phyloP scores from a whole-genome alignment of 1,284 basidiomycete species.

The Chalciporus sp. region DNA sequence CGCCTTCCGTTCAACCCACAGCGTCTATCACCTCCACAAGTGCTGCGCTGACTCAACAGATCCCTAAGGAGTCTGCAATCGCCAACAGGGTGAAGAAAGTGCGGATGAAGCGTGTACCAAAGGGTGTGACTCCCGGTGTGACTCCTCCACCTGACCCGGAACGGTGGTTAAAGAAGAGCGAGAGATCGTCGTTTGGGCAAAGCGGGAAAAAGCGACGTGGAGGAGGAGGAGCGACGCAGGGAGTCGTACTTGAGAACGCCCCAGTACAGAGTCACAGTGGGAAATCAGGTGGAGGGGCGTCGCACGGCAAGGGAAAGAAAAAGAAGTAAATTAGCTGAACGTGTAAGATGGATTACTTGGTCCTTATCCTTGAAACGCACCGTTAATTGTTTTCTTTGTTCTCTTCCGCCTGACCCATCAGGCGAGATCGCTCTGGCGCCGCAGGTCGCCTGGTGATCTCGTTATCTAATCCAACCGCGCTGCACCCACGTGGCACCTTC shows the following conservation, averaged over 20 bases:
- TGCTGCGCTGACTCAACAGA: conserved; percentile 31
- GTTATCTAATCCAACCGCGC: conserved; percentile 32
- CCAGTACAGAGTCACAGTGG: conserved; percentile 36
- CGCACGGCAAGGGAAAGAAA: conserved; percentile 50
- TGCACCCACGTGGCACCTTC: conserved; percentile 13
- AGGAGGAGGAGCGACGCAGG: conserved; percentile 68
- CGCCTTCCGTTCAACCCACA: conserved; percentile 49
- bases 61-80: conserved; percentile 29
- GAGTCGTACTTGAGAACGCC: conserved; percentile 41
- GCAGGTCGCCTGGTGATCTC: conserved; percentile 11
- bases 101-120: conserved; percentile 67
- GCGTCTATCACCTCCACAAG: conserved; percentile 33
- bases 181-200: conserved; percentile 55
- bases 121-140: conserved; percentile 71
- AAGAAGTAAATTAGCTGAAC: conserved; percentile 44
- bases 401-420: conserved; percentile 18
- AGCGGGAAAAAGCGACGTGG: conserved; percentile 48
- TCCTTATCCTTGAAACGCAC: conserved; percentile 14
- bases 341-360: conserved; percentile 23
- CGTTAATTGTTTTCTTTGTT: conserved; percentile 24
- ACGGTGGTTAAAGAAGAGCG: conserved; percentile 81
- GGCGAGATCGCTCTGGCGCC: conserved; percentile 22
- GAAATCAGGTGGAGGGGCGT: conserved; percentile 36
- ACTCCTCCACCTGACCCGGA: conserved; percentile 80
- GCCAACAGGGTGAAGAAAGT: conserved; percentile 48